Evolutionary conservation across 164 flowering plant genomes (phyloP).

Genomic region (Berberis vulgaris): DNA sequence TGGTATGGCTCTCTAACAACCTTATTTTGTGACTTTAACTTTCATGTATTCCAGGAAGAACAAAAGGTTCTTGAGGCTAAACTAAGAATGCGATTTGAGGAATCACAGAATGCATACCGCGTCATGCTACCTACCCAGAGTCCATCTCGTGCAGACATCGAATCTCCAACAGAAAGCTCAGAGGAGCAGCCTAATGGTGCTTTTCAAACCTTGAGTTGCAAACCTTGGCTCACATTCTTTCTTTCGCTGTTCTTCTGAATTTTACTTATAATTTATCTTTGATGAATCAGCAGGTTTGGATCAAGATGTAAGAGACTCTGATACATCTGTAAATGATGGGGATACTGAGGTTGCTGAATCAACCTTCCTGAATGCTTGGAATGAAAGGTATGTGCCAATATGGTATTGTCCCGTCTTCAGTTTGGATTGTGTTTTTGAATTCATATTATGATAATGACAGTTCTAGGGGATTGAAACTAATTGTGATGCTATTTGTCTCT

Average conservation of each 20-base stretch:
- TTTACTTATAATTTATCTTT: neutral
- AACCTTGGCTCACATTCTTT: no score
- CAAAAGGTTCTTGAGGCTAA: constrained; percentile 32
- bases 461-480: no score
- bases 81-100: constrained; percentile 25
- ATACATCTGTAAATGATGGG: constrained; percentile 2
- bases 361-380: constrained; percentile 8
- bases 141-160: constrained; percentile 7
- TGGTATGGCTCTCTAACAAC: no score
- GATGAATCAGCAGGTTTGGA: constrained; percentile 11
- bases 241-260: neutral
- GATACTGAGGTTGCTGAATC: constrained; percentile 8
- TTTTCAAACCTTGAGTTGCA: neutral
- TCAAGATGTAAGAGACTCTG: constrained; percentile 2
- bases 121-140: constrained; percentile 1
- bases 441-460: no score
- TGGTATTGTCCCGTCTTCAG: no score
- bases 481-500: no score
- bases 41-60: constrained; percentile 24
- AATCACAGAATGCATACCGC: constrained; percentile 16
- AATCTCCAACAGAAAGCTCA: constrained; percentile 8
- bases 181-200: constrained; percentile 7
- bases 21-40: no score
- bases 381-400: constrained; percentile 12
- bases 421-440: no score